Evolutionary conservation across 169 alveolate species (phyloP).

Genomic region (Toxoplasma gondii): DNA sequence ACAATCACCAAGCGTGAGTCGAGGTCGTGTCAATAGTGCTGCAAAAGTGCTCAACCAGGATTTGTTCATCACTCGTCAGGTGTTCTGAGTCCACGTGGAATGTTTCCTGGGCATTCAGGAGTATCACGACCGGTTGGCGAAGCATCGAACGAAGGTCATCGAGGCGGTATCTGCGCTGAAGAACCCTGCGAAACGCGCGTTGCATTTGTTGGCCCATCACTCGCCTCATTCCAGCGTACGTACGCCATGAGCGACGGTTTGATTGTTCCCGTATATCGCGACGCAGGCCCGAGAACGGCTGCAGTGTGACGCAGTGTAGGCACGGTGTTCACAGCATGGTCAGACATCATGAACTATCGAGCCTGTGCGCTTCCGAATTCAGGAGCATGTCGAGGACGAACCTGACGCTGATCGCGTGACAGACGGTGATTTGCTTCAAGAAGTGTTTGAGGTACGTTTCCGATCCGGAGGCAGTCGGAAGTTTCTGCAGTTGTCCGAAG

Average conservation of each 20-base stretch:
- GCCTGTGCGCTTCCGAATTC: not conserved
- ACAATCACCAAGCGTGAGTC: too few relatives aligned
- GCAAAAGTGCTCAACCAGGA: too few relatives aligned
- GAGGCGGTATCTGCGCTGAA: not conserved
- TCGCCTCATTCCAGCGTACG: not conserved
- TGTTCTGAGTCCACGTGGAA: too few relatives aligned
- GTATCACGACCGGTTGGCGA: not conserved
- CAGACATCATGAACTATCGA: not conserved
- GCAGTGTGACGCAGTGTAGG: too few relatives aligned
- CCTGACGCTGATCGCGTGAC: conserved; percentile 9
- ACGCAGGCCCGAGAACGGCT: too few relatives aligned
- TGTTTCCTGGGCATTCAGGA: not conserved
- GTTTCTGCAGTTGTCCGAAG: too few relatives aligned
- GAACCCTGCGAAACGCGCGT: conserved; percentile 14
- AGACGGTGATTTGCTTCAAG: not conserved
- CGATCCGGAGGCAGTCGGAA: not conserved
- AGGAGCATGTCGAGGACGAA: not conserved
- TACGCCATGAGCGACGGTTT: not conserved
- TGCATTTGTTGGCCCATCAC: conserved; percentile 1
- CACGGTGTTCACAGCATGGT: not conserved
- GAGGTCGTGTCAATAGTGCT: too few relatives aligned
- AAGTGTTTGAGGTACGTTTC: conserved; percentile 19
- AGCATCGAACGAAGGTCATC: not conserved
- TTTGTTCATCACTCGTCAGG: too few relatives aligned
- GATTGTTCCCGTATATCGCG: too few relatives aligned